Base-by-base conservation (phyloP, 2,329 filamentous ascomycete species). In the Cladosporium sp. region DNA sequence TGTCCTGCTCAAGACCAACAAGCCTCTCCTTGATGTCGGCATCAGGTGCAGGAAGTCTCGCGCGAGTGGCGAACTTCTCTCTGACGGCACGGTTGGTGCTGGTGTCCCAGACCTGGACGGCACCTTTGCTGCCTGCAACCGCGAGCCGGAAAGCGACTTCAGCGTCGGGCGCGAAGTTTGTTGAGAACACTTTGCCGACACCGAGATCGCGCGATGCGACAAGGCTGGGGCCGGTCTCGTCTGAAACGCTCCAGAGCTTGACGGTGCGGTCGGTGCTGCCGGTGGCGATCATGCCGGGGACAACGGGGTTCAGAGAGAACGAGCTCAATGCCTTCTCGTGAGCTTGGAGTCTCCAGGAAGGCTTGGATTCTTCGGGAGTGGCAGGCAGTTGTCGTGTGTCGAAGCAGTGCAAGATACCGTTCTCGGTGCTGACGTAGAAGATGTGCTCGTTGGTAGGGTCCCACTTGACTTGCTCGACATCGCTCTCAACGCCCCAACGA, bases 51-150 rank as follows among this genome's bases (percentile, higher is more conserved):
- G 83, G 80, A 39, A 86, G 76, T 66, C 70, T 84, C 65, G 94
- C 84, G 65, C 87, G 89, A 73, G 82, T 87, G 39, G 91, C 92
- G 80, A 99, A 99, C 1, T 90, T 89, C 68, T 90, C 86, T 66
- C 95, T 87, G 34, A 99, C 92, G 28, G 91, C 90, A 16, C 87
- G 87, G 77, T 99, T 99, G 65, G 95, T 99, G 77, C 92, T 89
- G 25, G 95, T 97, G 79, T 98, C 94, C 95, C 95, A 99, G 62
- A 99, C 89, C 77, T 96, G 91, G 75, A 98, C 88, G 39, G 87
- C 87, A 54, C 95, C 95, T 81, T 96, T 96, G 83, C 93, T 98
- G 64, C 95, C 95, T 7, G 94, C 95, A 21, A 99, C 92, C 2
- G 93, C 91, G 53, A 99, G 84, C 63, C 95, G 86, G 85, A 98